These are phyloP conservation scores for Coccomyxa sp. DNA, from an alignment of 139 green algal genomes.

Conservation along the genomic window DNA sequence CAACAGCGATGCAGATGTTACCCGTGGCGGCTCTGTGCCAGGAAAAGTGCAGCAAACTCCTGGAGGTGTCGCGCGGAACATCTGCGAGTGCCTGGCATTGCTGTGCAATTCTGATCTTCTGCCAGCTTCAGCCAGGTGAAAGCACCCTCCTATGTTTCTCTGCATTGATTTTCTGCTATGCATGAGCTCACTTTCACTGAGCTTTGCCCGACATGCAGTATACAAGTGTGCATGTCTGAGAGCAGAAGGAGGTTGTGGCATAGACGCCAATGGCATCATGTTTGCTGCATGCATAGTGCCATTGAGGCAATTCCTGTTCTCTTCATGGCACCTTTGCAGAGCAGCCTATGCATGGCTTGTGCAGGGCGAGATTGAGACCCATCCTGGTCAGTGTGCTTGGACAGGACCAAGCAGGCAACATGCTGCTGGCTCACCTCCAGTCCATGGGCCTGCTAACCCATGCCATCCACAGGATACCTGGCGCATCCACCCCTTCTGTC, in stretches of 20 bases:
- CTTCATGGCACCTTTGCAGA: neutral
- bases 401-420: constrained; percentile 31
- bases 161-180: neutral
- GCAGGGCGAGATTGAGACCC: constrained; percentile 7
- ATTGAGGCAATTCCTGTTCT: neutral
- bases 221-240: too few relatives aligned
- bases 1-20: constrained; percentile 4
- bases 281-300: neutral
- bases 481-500: constrained; percentile 2
- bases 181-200: neutral
- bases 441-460: constrained; percentile 4
- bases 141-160: too few relatives aligned
- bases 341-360: neutral
- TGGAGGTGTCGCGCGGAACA: constrained; percentile 61
- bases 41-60: constrained; percentile 40
- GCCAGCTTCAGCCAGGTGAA: neutral
- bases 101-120: constrained; percentile 5
- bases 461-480: neutral
- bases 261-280: neutral
- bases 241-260: constrained; percentile 5
- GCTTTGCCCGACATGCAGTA: too few relatives aligned
- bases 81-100: constrained; percentile 38
- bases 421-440: constrained; percentile 28
- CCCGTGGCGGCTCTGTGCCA: constrained; percentile 28
- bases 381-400: constrained; percentile 44